phyloP scores from a whole-genome alignment of 768 basidiomycete genomes.

The Lentinula detonsa region DNA sequence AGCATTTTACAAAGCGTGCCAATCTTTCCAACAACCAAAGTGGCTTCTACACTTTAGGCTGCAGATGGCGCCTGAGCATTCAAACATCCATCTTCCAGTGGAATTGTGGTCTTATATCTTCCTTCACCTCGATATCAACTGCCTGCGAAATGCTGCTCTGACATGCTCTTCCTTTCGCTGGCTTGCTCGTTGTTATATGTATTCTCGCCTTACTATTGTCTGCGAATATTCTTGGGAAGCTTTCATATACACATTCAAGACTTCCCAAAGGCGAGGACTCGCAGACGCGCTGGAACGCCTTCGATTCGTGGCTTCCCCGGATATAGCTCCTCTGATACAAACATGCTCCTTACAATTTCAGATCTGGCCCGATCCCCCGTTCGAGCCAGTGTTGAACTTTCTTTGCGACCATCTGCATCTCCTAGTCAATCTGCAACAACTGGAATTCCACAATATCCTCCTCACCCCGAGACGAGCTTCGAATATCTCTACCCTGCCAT shows the following conservation, averaged over 20 bases:
- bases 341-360: constrained; percentile 6
- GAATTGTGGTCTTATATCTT: constrained; percentile 4
- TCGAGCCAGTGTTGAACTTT: constrained; percentile 2
- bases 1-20: not conserved
- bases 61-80: not conserved
- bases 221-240: constrained; percentile 4
- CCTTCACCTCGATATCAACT: not conserved
- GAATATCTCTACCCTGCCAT: not conserved
- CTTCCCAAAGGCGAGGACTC: not conserved
- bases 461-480: not conserved
- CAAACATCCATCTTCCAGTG: not conserved
- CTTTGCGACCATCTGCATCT: constrained; percentile 1
- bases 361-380: constrained; percentile 5
- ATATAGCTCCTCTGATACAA: constrained; percentile 5
- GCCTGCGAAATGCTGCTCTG: not conserved
- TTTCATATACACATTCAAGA: not conserved
- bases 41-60: not conserved
- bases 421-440: constrained; percentile 5
- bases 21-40: not conserved
- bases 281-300: not conserved
- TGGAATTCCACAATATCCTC: constrained; percentile 1
- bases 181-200: constrained; percentile 1
- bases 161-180: constrained; percentile 6
- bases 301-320: constrained; percentile 7
- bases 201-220: constrained; percentile 3